These are phyloP conservation scores for Cyclotella atomus DNA, from an alignment of 108 stramenopile species.

Conservation along the genomic window DNA sequence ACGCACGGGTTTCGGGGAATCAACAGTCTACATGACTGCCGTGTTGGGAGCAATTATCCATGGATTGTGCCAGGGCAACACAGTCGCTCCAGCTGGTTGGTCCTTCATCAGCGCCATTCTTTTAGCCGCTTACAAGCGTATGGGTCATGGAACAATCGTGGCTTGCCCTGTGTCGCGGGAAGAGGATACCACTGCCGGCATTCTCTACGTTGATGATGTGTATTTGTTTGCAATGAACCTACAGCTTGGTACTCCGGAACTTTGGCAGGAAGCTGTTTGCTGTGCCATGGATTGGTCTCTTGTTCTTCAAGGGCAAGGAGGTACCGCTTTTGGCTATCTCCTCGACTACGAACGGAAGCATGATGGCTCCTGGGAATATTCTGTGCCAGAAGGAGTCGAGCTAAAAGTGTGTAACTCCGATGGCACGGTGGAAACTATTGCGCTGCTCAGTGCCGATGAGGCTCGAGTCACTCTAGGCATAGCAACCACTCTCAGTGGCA, in stretches of 20 bases:
- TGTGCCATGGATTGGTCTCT: not conserved
- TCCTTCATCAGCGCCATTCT: not conserved
- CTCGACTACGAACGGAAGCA: not conserved
- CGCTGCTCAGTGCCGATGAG: not conserved
- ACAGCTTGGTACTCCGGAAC: not conserved
- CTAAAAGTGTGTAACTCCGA: no score
- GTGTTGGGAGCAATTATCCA: not conserved
- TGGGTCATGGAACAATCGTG: not conserved
- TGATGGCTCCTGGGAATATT: not conserved
- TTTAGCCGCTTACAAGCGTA: not conserved
- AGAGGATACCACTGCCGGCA: not conserved
- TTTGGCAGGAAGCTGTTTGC: not conserved
- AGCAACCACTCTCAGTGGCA: no score
- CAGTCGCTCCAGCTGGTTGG: not conserved
- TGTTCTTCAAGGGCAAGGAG: not conserved
- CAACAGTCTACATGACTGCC: not conserved
- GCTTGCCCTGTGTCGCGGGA: not conserved
- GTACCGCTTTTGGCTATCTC: not conserved
- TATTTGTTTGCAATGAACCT: not conserved
- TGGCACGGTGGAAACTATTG: not conserved
- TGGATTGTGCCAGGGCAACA: slow-evolving; percentile 18
- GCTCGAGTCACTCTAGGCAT: not conserved
- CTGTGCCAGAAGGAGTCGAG: not conserved
- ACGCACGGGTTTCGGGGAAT: slow-evolving; percentile 7
- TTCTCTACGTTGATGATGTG: slow-evolving; percentile 6